Conservation (phyloP, 75 land plant species). For the Cunninghamia lanceolata region DNA sequence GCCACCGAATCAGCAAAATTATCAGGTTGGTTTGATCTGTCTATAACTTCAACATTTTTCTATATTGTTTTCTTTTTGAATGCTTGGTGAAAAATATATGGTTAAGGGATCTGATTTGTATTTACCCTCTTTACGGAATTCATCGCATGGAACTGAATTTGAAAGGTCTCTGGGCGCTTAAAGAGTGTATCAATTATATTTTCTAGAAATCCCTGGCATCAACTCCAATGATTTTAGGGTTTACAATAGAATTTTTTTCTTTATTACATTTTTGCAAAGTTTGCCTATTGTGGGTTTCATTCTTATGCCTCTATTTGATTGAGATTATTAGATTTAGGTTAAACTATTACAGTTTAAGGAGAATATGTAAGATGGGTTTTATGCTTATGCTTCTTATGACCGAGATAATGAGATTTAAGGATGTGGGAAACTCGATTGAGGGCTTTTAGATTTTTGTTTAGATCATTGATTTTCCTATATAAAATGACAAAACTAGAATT, state of each 20-base stretch:
- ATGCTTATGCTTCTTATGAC: background rate
- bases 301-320: background rate
- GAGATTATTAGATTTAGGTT: background rate
- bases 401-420: background rate
- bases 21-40: background rate
- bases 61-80: background rate
- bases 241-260: background rate
- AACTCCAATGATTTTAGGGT: background rate
- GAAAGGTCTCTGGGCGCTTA: background rate
- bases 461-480: background rate
- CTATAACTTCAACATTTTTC: too few relatives aligned
- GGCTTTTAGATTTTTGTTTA: background rate
- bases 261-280: background rate
- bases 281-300: background rate
- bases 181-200: background rate
- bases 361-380: background rate
- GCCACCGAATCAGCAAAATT: background rate
- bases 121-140: background rate
- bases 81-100: background rate
- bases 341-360: too few relatives aligned
- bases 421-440: background rate
- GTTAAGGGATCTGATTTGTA: background rate
- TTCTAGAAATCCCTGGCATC: background rate
- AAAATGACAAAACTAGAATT: background rate
- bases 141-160: background rate